These are phyloP conservation scores for Nothophaeocryptopus gaeumannii DNA, from an alignment of 2,329 filamentous ascomycete species.

Conservation along the genomic window DNA sequence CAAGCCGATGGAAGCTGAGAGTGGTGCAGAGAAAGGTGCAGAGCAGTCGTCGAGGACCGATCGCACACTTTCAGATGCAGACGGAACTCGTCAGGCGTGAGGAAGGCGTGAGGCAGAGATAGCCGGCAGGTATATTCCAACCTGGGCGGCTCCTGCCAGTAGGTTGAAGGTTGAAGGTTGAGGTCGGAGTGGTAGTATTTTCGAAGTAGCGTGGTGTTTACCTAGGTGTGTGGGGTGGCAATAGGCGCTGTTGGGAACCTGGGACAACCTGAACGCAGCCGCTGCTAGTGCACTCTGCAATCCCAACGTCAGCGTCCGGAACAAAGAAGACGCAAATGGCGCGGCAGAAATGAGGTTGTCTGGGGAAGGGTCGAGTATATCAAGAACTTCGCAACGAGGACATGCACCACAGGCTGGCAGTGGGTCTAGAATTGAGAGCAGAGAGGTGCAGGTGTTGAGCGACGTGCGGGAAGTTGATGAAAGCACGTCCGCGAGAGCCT, in stretches of 20 bases:
- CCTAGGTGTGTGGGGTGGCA: background rate
- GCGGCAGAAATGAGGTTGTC: background rate
- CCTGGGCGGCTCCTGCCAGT: conserved; percentile 4
- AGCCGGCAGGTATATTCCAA: conserved; percentile 3
- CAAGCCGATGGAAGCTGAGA: conserved; percentile 2
- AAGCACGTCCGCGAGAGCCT: background rate
- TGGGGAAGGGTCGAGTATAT: background rate
- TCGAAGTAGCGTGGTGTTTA: background rate
- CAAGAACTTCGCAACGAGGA: background rate
- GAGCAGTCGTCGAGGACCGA: background rate
- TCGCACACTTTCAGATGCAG: conserved; percentile 3
- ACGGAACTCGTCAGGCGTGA: too few relatives aligned
- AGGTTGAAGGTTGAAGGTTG: too few relatives aligned
- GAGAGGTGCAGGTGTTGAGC: conserved; percentile 14
- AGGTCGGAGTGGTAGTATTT: background rate
- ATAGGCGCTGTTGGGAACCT: too few relatives aligned
- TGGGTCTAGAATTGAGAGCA: conserved; percentile 6
- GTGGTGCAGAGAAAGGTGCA: conserved; percentile 7
- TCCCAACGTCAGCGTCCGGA: too few relatives aligned
- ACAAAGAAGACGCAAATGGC: too few relatives aligned
- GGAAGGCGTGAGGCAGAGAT: background rate
- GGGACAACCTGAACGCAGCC: too few relatives aligned
- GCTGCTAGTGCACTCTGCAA: too few relatives aligned
- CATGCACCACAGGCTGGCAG: conserved; percentile 2
- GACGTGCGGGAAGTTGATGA: conserved; percentile 6